phyloP scores from a whole-genome alignment of 768 basidiomycete species.

The Trametes cingulata region DNA sequence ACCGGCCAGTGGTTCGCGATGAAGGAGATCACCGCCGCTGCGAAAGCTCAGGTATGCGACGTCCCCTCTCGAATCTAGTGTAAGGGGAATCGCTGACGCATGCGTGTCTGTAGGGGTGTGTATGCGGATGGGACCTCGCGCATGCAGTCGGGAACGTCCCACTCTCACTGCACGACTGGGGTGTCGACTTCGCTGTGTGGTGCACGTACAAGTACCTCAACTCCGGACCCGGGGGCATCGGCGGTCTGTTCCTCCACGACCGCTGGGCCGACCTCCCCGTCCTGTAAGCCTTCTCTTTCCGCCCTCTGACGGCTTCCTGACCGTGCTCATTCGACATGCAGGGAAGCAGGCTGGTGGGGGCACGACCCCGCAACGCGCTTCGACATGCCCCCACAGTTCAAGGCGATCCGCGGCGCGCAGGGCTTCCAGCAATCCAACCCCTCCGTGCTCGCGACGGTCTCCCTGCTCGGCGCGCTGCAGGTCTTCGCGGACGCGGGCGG shows the following conservation, averaged over 20 bases:
- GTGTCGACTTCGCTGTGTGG: conserved; percentile 97
- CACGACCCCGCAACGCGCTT: conserved; percentile 87
- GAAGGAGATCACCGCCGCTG: conserved; percentile 76
- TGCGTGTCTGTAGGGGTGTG: conserved; percentile 73
- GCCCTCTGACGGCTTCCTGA: not conserved
- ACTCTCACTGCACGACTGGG: conserved; percentile 87
- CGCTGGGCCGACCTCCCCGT: conserved; percentile 76
- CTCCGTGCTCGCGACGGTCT: conserved; percentile 72
- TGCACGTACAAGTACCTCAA: conserved; percentile 99
- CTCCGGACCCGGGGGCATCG: conserved; percentile 95
- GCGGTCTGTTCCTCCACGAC: conserved; percentile 87
- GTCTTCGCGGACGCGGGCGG: conserved; percentile 80
- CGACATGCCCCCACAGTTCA: conserved; percentile 82
- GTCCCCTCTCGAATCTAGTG: not conserved
- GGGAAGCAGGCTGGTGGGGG: conserved; percentile 98
- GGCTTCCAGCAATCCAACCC: conserved; percentile 98
- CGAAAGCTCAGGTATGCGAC: conserved; percentile 77
- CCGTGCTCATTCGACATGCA: conserved; percentile 32
- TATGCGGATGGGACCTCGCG: conserved; percentile 96
- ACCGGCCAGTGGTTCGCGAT: conserved; percentile 96
- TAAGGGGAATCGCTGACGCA: not conserved
- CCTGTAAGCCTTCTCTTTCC: conserved; percentile 27
- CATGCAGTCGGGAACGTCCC: conserved; percentile 96
- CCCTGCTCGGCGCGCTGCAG: conserved; percentile 82
- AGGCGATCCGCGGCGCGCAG: conserved; percentile 85